phyloP scores from a whole-genome alignment of 192 early-diverging fungal genomes.

The Coemansia sp. region DNA sequence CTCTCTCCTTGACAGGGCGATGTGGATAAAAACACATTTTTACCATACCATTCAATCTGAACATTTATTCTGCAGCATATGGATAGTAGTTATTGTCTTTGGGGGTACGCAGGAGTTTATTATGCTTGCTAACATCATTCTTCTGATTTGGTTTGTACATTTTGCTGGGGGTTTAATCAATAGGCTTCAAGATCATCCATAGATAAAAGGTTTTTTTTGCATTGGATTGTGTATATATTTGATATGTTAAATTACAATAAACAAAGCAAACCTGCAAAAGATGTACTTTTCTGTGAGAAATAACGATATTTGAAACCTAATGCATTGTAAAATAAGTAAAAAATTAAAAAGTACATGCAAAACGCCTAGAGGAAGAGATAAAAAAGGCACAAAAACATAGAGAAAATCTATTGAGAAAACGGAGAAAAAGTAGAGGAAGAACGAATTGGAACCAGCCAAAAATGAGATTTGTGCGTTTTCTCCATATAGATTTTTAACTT shows the following conservation, averaged over 20 bases:
- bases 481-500: neutral
- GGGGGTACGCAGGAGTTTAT: too few relatives aligned
- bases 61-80: neutral
- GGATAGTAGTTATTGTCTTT: too few relatives aligned
- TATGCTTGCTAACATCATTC: too few relatives aligned
- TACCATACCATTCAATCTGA: conserved; percentile 12
- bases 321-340: neutral
- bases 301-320: neutral
- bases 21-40: conserved; percentile 8
- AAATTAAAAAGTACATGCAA: neutral
- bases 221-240: too few relatives aligned
- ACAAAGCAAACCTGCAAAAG: neutral
- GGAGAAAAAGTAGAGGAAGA: neutral
- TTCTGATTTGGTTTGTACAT: too few relatives aligned
- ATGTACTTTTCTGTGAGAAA: neutral
- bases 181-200: too few relatives aligned
- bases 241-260: neutral
- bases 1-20: neutral
- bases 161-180: too few relatives aligned
- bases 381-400: neutral
- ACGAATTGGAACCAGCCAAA: neutral
- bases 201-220: too few relatives aligned
- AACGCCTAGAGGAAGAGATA: neutral
- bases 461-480: neutral
- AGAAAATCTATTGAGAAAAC: neutral